phyloP scores from a whole-genome alignment of 75 land plant species.

The Cunninghamia lanceolata region DNA sequence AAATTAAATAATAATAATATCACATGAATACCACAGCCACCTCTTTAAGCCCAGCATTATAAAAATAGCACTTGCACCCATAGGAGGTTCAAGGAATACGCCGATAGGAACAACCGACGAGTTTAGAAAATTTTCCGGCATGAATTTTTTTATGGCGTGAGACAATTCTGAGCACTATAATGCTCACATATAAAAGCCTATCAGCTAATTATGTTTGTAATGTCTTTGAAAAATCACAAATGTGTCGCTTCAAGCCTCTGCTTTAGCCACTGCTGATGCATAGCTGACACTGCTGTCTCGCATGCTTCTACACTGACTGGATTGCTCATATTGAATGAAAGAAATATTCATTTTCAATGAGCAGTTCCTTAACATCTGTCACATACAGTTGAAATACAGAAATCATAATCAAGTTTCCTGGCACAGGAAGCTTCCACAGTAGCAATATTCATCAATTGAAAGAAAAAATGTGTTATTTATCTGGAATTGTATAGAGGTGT shows the following conservation, averaged over 20 bases:
- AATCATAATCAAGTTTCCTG: background rate
- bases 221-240: background rate
- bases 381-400: background rate
- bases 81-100: too few species aligned
- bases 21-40: background rate
- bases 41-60: background rate
- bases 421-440: background rate
- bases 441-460: background rate
- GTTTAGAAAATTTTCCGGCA: too few species aligned
- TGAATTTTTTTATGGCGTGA: too few species aligned
- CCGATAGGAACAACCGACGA: too few species aligned
- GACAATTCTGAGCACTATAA: too few species aligned
- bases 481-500: background rate
- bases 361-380: conserved; percentile 84
- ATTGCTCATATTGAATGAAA: conserved; percentile 89
- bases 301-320: conserved; percentile 87
- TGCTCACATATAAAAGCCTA: too few species aligned
- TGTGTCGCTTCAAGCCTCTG: conserved; percentile 11
- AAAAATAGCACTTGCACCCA: too few species aligned
- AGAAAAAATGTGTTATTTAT: background rate
- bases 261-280: conserved; percentile 90
- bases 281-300: conserved; percentile 98
- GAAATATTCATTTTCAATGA: conserved; percentile 57
- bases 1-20: background rate
- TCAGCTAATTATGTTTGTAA: background rate